Evolutionary conservation across 2,329 filamentous ascomycete species (phyloP).

Genomic region (Aspergillus tanneri): DNA sequence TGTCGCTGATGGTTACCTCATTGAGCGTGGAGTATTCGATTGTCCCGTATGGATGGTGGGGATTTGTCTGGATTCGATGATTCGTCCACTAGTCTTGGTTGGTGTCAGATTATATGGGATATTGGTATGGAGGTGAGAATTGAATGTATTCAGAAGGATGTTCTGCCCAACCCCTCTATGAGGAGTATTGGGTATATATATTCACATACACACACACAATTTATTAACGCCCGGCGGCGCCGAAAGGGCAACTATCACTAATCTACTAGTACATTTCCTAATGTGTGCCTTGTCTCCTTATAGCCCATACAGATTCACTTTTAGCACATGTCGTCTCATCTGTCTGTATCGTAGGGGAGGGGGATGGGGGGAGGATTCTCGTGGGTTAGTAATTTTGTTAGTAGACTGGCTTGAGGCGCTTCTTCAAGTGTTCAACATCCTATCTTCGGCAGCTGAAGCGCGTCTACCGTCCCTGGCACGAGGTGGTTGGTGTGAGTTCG

Average conservation of each 20-base stretch:
- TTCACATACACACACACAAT: slow-evolving; percentile 1
- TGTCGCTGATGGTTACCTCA: too few species aligned
- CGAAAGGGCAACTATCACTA: slow-evolving; percentile 5
- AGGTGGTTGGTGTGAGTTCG: slow-evolving; percentile 24
- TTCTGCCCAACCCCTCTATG: too few species aligned
- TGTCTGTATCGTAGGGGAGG: slow-evolving; percentile 22
- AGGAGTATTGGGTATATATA: too few species aligned
- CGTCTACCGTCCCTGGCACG: slow-evolving; percentile 28
- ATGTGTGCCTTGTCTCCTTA: background rate
- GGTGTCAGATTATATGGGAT: too few species aligned
- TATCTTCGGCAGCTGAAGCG: slow-evolving; percentile 37
- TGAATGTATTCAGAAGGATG: too few species aligned
- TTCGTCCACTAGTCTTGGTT: too few species aligned
- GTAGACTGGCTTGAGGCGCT: slow-evolving; percentile 34
- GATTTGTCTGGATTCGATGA: too few species aligned
- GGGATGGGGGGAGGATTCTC: slow-evolving; percentile 21
- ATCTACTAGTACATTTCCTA: background rate
- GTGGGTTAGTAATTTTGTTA: slow-evolving; percentile 30
- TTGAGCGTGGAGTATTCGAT: too few species aligned
- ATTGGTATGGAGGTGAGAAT: too few species aligned
- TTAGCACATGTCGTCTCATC: slow-evolving; percentile 21
- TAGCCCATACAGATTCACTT: slow-evolving; percentile 27
- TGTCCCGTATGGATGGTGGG: too few species aligned
- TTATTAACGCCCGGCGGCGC: background rate
- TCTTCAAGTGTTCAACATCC: slow-evolving; percentile 39